Percentiles rank a stretch among this genome's conserved stretches.
Evolutionary conservation across 2,329 filamentous ascomycete genomes (phyloP).

Genomic region (Epichloe hybrida): DNA sequence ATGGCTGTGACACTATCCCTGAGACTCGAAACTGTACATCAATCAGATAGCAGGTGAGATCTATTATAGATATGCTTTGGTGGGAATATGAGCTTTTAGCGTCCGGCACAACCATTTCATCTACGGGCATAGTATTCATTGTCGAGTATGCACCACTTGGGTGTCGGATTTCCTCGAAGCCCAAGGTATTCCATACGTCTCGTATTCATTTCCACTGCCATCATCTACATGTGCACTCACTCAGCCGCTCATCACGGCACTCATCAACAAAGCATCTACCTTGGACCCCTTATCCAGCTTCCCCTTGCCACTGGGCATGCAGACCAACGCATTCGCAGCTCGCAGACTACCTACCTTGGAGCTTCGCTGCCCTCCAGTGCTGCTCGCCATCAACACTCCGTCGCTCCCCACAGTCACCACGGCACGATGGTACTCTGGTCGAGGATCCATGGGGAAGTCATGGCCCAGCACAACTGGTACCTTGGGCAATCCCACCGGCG

Average conservation of each 20-base stretch:
- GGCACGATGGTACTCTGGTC: slow-evolving; percentile 85
- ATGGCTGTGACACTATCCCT: slow-evolving; percentile 21
- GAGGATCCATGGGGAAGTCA: slow-evolving; percentile 60
- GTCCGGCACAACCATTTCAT: not conserved
- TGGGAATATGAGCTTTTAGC: not conserved
- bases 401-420: slow-evolving; percentile 52
- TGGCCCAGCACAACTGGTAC: slow-evolving; percentile 60
- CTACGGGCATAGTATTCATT: no score
- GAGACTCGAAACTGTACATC: slow-evolving; percentile 19
- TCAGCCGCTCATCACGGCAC: slow-evolving; percentile 21
- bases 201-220: not conserved
- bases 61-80: slow-evolving; percentile 7
- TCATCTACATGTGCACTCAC: not conserved
- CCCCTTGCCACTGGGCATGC: slow-evolving; percentile 52
- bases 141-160: no score
- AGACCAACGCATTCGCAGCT: slow-evolving; percentile 76
- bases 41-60: slow-evolving; percentile 16
- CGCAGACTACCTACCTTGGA: slow-evolving; percentile 80
- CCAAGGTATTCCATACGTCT: not conserved
- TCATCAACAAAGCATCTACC: slow-evolving; percentile 73
- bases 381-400: slow-evolving; percentile 58
- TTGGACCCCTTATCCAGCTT: slow-evolving; percentile 53
- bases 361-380: slow-evolving; percentile 83
- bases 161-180: no score
- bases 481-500: slow-evolving; percentile 53